Conservation (phyloP, 208 protist species). For the Trypanosoma avium region DNA sequence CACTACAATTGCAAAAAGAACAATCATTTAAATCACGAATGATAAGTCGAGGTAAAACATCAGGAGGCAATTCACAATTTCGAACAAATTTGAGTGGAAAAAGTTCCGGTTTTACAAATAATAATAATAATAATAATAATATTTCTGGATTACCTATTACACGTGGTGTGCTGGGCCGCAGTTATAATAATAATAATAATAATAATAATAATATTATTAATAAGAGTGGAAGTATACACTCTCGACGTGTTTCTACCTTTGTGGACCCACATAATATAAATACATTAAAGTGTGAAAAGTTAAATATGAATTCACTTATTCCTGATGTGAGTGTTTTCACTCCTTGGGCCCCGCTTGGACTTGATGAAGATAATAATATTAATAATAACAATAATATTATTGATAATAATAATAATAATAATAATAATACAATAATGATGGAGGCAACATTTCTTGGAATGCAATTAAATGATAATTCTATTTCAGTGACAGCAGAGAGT, state of each 20-base stretch:
- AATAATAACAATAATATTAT: neutral
- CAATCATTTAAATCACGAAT: neutral
- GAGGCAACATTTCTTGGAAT: slow-evolving; percentile 4
- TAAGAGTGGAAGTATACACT: too few relatives aligned
- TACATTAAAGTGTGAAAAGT: neutral
- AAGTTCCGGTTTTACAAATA: neutral
- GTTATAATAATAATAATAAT: neutral
- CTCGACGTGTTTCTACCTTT: too few relatives aligned
- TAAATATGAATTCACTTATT: neutral
- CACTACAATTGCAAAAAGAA: neutral
- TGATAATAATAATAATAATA: neutral
- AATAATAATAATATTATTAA: neutral
- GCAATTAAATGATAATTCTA: neutral
- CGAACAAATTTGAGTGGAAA: neutral
- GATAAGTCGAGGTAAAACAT: neutral
- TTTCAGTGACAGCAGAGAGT: neutral
- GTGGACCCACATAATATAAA: neutral
- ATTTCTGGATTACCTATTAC: neutral
- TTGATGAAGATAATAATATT: slow-evolving; percentile 34
- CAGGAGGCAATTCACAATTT: neutral
- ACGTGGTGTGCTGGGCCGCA: slow-evolving; percentile 5
- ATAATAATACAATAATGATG: slow-evolving; percentile 8
- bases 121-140: too few relatives aligned
- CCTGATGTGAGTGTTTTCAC: slow-evolving; percentile 64
- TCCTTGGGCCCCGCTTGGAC: slow-evolving; percentile 63